Evolutionary conservation across 768 basidiomycete genomes (phyloP), one percentile per base, ranked within the genome.

Genomic region (Porphyrellus cyaneotinctus): DNA sequence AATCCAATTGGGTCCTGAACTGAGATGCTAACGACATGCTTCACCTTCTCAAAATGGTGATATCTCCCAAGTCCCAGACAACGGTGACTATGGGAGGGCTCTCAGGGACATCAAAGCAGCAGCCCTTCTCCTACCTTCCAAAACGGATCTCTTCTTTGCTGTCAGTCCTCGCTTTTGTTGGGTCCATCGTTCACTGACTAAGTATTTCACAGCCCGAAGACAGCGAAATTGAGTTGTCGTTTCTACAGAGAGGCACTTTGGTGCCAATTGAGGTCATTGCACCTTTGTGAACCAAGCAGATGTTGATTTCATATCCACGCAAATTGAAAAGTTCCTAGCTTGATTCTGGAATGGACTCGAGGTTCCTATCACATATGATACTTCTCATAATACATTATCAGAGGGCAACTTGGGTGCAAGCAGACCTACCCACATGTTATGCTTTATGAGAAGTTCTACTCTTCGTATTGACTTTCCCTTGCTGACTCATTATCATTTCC

Each of bases 11-110:
- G 64, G 60, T 78, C 3, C 56, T 53, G 30, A 35, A 57, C 22
- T 81, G 79, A 80, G 80, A 82, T 58, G 79, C 79, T 15, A 81
- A 82, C 52, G 78, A 81, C 58, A 63, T 82, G 53, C 62, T 82
- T 28, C 67, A 73, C 31, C 69, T 82, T n/a, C 58, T 81, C 41
- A 74, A 48, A 69, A 63, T 0, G 79, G 78, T 15, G 79, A 81
- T 58, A 68, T 79, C 18, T 79, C 79, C 6, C 65, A 64, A 23
- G 66, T 81, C 6, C 66, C 71, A 22, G 72, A 78, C 52, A 67
- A 68, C 1, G 78, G 77, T 9, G 70, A 80, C 55, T 69, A 77
- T 30, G 67, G 61, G 41, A 72, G 66, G 24, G 69, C 71, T 47
- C 61, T 82, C 47, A 60, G 59, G 5, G 63, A 60, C 32, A 77